Conservation (phyloP, 2,329 filamentous ascomycete species). For the Aureobasidium sp. region DNA sequence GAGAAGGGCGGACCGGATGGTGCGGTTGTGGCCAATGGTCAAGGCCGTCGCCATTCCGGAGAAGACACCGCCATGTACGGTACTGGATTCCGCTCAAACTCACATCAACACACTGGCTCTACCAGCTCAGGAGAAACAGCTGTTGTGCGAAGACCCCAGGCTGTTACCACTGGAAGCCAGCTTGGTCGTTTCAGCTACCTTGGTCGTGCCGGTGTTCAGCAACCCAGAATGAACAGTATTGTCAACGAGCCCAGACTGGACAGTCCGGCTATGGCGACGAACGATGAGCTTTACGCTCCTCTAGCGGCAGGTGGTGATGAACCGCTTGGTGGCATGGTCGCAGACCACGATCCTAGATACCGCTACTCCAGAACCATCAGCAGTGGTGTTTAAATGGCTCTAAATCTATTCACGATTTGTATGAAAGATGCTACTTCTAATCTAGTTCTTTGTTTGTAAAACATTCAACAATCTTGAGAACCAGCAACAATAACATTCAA, state of each 20-base stretch:
- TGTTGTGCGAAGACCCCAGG: conserved; percentile 14
- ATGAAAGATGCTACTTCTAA: neutral
- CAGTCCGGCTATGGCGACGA: conserved; percentile 15
- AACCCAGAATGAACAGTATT: neutral
- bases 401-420: neutral
- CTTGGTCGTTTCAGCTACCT: conserved; percentile 17
- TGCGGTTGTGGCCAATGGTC: conserved; percentile 17
- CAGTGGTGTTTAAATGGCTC: conserved; percentile 16
- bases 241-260: conserved; percentile 11
- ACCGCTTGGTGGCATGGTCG: conserved; percentile 16
- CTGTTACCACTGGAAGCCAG: conserved; percentile 16
- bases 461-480: neutral
- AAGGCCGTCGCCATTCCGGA: conserved; percentile 11
- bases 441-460: neutral
- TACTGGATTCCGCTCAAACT: conserved; percentile 16
- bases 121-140: conserved; percentile 16
- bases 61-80: conserved; percentile 18
- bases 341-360: conserved; percentile 14
- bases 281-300: conserved; percentile 18
- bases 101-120: conserved; percentile 12
- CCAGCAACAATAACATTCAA: neutral
- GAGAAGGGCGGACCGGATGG: conserved; percentile 13
- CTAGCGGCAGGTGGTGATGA: conserved; percentile 12
- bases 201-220: neutral
- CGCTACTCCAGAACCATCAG: conserved; percentile 18